Evolutionary conservation across 73 alveolate species (phyloP), one percentile per base, ranked within the genome.

Genomic region (Uronychia binucleata): DNA sequence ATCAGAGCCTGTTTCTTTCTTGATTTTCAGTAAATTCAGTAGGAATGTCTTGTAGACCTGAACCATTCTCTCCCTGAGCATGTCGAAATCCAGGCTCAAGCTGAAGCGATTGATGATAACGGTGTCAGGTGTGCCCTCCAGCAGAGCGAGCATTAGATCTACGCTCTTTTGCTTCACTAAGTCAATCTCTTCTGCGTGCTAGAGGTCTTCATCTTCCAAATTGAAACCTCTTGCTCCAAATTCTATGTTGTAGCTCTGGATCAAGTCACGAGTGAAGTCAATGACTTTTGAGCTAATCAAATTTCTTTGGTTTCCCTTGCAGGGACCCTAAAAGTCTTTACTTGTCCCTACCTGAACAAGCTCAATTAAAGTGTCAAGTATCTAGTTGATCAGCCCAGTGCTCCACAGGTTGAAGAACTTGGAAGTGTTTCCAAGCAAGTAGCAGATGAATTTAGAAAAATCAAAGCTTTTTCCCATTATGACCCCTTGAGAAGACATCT

Each of bases 331-430:
- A n/a, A n/a, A n/a, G n/a, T n/a, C n/a, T n/a, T n/a, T n/a, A n/a
- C n/a, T n/a, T n/a, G n/a, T n/a, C n/a, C n/a, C n/a, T n/a, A n/a
- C n/a, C n/a, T 94, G 83, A 46, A 94, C 82, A 26, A 83, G 59
- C 79, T 94, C 98, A 46, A 93, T 89, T 0, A 94, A 78, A 34
- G 93, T 78, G 25, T 94, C 97, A 58, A 89, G 82, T 0, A 90
- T 34, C 76, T 90, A 83, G 57, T 80, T 67, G 28, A 90, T 91
- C 28, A 90, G 75, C 1, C 77, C 89, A 31, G 59, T 78, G 0
- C 87, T 79, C 28, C 33, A 57, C 32, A 77, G n/a, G 58, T 79
- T 90, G 27, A 87, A 80, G 34, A 84, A 58, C 57, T 90, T 90
- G 11, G 82, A 29, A 58, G 34, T 81, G 11, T 59, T n/a, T 19